Evolutionary conservation across 2,329 filamentous ascomycete genomes (phyloP).

Genomic region (Rhexocercosporidium sp.): DNA sequence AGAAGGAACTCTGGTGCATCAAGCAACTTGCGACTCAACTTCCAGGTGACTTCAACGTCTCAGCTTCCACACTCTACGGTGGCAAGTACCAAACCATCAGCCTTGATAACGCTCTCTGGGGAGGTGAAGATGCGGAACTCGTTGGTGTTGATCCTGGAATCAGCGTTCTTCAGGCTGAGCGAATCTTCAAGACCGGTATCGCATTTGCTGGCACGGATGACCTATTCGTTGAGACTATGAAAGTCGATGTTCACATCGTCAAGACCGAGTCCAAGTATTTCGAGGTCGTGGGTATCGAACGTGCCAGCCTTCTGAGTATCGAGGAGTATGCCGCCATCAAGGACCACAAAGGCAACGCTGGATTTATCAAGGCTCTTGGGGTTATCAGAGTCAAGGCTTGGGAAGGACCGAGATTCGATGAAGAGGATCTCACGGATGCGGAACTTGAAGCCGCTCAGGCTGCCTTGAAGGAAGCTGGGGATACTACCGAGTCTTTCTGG

Average conservation of each 20-base stretch:
- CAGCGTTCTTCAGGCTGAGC: slow-evolving; percentile 47
- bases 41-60: slow-evolving; percentile 82
- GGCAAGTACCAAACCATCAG: slow-evolving; percentile 44
- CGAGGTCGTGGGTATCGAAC: slow-evolving; percentile 61
- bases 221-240: slow-evolving; percentile 41
- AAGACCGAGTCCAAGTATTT: slow-evolving; percentile 60
- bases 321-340: slow-evolving; percentile 52
- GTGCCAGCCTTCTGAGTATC: slow-evolving; percentile 48
- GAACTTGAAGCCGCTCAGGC: slow-evolving; percentile 36
- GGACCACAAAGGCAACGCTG: slow-evolving; percentile 42
- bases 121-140: slow-evolving; percentile 34
- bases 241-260: slow-evolving; percentile 47
- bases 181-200: slow-evolving; percentile 52
- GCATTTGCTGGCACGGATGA: slow-evolving; percentile 45
- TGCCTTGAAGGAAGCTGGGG: slow-evolving; percentile 28
- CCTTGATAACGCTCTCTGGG: slow-evolving; percentile 24
- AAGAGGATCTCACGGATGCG: slow-evolving; percentile 36
- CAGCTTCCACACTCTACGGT: slow-evolving; percentile 71
- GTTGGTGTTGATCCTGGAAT: slow-evolving; percentile 33
- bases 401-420: slow-evolving; percentile 43
- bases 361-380: slow-evolving; percentile 50
- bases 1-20: slow-evolving; percentile 68
- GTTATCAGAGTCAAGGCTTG: slow-evolving; percentile 50
- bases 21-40: slow-evolving; percentile 56
- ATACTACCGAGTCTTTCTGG: slow-evolving; percentile 61